Percentiles rank a stretch among this genome's conserved stretches.
Evolutionary conservation across 805 yeast genomes (phyloP).

Genomic region (Cyberlindnera nakhonratchasimensis): DNA sequence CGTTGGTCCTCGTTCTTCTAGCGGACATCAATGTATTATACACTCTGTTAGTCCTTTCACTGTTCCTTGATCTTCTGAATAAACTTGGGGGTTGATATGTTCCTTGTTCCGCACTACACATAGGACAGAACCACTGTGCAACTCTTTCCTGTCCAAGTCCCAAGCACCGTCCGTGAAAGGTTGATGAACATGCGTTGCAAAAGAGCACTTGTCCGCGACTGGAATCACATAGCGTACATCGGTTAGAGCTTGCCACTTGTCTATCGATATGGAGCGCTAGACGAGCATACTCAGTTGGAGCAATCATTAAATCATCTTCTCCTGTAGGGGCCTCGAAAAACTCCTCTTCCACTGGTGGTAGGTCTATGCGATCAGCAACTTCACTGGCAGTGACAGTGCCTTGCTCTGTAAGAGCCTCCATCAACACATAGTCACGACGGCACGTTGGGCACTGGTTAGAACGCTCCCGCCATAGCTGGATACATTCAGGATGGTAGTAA

Average conservation of each 20-base stretch:
- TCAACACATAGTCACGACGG: conserved; percentile 41
- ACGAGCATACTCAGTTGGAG: conserved; percentile 3
- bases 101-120: conserved; percentile 44
- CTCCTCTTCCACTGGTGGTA: conserved; percentile 12
- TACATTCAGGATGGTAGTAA: conserved; percentile 53
- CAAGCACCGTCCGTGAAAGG: conserved; percentile 41
- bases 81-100: conserved; percentile 17
- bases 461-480: conserved; percentile 52
- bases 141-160: conserved; percentile 27
- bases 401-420: conserved; percentile 31
- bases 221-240: conserved; percentile 26
- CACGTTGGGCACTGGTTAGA: conserved; percentile 64
- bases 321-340: conserved; percentile 18
- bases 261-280: conserved; percentile 21
- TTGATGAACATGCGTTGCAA: conserved; percentile 36
- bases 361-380: conserved; percentile 15
- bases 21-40: conserved; percentile 19
- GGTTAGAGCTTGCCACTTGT: conserved; percentile 23
- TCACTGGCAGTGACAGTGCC: conserved; percentile 15
- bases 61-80: conserved; percentile 27
- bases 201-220: conserved; percentile 17
- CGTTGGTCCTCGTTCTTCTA: conserved; percentile 4
- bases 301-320: conserved; percentile 5
- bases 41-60: conserved; percentile 29
- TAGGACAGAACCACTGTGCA: conserved; percentile 46